Evolutionary conservation across 164 flowering plant species (phyloP), one percentile per base, ranked within the genome.

Genomic region (Vitis riparia): DNA sequence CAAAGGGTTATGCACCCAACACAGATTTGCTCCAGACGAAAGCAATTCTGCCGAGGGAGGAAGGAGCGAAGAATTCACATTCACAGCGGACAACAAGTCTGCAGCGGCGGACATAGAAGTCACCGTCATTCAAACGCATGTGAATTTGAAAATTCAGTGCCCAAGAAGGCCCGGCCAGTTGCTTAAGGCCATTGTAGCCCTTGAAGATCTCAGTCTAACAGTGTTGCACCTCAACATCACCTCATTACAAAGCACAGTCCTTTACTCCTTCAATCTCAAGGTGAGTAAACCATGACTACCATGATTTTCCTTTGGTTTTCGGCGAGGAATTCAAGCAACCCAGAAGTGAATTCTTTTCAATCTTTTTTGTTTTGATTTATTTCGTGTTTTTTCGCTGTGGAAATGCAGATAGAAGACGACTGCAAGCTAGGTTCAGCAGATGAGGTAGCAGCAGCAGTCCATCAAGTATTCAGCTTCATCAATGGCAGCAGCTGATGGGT

Each of bases 191-290:
- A 76, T 89, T 56, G 80, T 83, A 55, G 87, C 87, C 2, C 64
- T 89, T 63, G 90, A 89, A 76, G 80, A 80, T 19, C 83, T 89
- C 50, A 73, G 81, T 62, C 71, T 89, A 10, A 67, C 88, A 14
- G 77, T 89, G 70, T 73, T 87, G 71, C 93, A 89, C 68, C 89
- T 89, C 55, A 85, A 87, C 72, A 72, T 89, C 32, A 81, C 89
- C 0, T 77, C 89, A 5, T 71, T 78, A 5, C 59, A 81, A 12
- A 14, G 37, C 59, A 74, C 79, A 3, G 83, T 84, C 63, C 84
- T 81, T 17, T 89, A 87, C 83, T 80, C 88, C 15, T 83, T 89
- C 79, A 85, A 82, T 79, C 87, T 89, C 68, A 89, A 84, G 91
- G 91, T 87, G 44, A 75, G 14, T 44, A 14, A 23, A 23, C 27